Evolutionary conservation across 495 filamentous ascomycete genomes (phyloP).

Genomic region (Pseudevernia furfuracea): DNA sequence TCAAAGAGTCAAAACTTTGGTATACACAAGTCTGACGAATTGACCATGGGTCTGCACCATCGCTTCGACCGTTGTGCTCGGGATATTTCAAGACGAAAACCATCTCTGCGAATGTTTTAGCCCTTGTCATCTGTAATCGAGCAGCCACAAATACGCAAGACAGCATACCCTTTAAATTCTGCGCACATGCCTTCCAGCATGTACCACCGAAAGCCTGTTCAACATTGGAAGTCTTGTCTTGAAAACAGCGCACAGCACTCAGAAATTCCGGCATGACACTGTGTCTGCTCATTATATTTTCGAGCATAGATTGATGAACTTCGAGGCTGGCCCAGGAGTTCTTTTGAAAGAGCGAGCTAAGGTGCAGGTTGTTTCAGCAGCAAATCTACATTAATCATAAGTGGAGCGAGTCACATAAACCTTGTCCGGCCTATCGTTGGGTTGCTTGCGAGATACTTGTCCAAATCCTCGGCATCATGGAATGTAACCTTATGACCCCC

Average conservation of each 20-base stretch:
- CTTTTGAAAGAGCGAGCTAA: conserved; percentile 37
- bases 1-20: conserved; percentile 32
- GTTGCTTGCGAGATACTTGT: background rate
- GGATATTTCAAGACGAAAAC: conserved; percentile 38
- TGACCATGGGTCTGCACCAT: conserved; percentile 32
- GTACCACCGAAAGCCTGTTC: conserved; percentile 35
- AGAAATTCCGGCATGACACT: conserved; percentile 30
- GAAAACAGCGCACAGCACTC: conserved; percentile 37
- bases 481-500: background rate
- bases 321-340: conserved; percentile 40
- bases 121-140: no score
- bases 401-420: conserved; percentile 9
- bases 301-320: conserved; percentile 32
- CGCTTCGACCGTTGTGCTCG: conserved; percentile 29
- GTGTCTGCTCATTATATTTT: conserved; percentile 29
- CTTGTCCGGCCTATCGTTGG: background rate
- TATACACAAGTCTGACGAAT: conserved; percentile 41
- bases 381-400: no score
- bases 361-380: no score
- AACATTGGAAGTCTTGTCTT: conserved; percentile 31
- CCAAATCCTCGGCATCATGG: background rate
- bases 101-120: conserved; percentile 29
- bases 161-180: no score
- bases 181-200: no score
- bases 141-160: no score